Conservation (phyloP, 805 yeast genomes). For the Jamesozyma piceae region DNA sequence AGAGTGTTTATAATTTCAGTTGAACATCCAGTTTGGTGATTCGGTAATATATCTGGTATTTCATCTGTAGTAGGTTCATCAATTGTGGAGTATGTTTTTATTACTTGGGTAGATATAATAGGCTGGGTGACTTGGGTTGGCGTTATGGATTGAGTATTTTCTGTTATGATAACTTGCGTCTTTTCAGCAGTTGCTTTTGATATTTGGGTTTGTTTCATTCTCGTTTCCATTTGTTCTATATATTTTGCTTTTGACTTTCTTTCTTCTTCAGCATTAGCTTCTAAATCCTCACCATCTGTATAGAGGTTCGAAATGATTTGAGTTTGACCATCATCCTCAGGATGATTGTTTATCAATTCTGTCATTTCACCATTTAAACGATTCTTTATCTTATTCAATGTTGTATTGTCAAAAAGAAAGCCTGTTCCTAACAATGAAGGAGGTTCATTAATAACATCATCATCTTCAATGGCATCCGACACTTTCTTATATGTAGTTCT, state of each 20-base stretch:
- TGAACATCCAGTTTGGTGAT: background rate
- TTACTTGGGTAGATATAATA: background rate
- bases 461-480: constrained; percentile 2
- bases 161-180: background rate
- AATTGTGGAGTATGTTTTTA: background rate
- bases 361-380: constrained; percentile 12
- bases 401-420: constrained; percentile 19
- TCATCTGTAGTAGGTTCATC: too few species aligned
- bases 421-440: constrained; percentile 13
- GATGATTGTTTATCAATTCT: background rate
- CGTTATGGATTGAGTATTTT: background rate
- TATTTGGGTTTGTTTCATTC: background rate
- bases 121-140: background rate
- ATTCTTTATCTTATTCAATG: constrained; percentile 15
- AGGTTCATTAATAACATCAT: constrained; percentile 6
- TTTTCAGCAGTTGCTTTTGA: background rate
- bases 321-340: constrained; percentile 1
- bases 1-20: background rate
- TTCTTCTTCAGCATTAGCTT: background rate
- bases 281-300: constrained; percentile 19
- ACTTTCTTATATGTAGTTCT: constrained; percentile 21
- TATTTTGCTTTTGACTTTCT: background rate
- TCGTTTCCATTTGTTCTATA: background rate
- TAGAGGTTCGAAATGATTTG: constrained; percentile 17
- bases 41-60: background rate